A percentile compares a stretch with the other conserved stretches of the same genome.
These are phyloP conservation scores for Cicer cuneatum DNA, from an alignment of 306 rosid genomes.

Conservation along the genomic window DNA sequence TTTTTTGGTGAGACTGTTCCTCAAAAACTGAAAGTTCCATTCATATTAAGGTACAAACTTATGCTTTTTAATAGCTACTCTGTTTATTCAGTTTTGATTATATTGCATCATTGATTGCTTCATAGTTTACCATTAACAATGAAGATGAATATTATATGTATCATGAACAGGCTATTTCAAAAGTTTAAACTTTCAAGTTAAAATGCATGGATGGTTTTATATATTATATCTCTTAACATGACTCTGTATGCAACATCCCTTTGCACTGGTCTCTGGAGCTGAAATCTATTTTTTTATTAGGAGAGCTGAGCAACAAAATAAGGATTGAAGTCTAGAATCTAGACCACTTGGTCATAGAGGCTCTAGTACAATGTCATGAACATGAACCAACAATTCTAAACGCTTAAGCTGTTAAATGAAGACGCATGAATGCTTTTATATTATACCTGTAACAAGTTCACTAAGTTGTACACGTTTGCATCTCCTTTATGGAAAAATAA, in stretches of 20 bases:
- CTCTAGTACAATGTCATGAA: background rate
- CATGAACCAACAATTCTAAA: background rate
- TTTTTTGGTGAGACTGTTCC: constrained; percentile 81
- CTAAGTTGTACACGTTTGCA: background rate
- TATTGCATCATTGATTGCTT: background rate
- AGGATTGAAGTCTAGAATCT: background rate
- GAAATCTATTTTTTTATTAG: background rate
- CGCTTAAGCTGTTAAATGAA: background rate
- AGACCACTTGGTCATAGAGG: background rate
- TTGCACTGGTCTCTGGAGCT: constrained; percentile 1
- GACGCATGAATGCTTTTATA: constrained; percentile 2
- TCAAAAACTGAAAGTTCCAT: constrained; percentile 66
- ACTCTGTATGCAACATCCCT: background rate
- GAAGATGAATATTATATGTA: background rate
- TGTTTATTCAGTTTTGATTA: constrained; percentile 3
- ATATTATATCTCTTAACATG: background rate
- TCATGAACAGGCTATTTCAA: constrained; percentile 3
- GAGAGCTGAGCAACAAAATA: background rate
- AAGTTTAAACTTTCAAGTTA: background rate
- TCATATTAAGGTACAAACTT: constrained; percentile 62
- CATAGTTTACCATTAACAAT: background rate
- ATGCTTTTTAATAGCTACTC: background rate
- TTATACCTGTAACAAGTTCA: background rate
- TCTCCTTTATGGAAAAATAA: background rate
- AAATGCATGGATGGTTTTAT: background rate